These are phyloP conservation scores for Dryas drummondii DNA, from an alignment of 306 rosid species.

Conservation along the genomic window DNA sequence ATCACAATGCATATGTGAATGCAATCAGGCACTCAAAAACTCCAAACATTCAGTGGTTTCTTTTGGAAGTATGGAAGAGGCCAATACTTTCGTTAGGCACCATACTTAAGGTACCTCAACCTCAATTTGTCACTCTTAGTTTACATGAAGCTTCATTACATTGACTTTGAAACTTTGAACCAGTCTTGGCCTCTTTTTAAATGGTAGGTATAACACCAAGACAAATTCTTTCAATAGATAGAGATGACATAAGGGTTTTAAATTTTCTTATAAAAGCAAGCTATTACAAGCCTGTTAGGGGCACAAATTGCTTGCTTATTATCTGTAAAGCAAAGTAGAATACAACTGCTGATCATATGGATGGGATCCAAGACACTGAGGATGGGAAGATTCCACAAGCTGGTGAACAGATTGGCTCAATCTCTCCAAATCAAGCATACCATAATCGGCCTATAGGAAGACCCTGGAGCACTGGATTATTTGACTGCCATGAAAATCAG, in stretches of 20 bases:
- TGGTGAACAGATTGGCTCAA: conserved; percentile 19
- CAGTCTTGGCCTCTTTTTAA: neutral
- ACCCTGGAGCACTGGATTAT: conserved; percentile 62
- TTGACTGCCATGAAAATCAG: conserved; percentile 64
- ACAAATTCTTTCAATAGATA: too few species aligned
- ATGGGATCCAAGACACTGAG: conserved; percentile 21
- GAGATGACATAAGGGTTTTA: neutral
- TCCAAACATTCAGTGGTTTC: too few species aligned
- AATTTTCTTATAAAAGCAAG: neutral
- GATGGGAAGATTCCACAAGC: conserved; percentile 20
- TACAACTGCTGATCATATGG: neutral
- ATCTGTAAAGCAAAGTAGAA: neutral
- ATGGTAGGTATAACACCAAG: too few species aligned
- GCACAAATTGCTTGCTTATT: conserved; percentile 10
- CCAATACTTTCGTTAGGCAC: too few species aligned
- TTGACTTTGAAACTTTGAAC: conserved; percentile 27
- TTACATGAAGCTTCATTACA: conserved; percentile 13
- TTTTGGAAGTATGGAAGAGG: neutral
- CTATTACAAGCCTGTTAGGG: neutral
- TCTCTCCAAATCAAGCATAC: conserved; percentile 25
- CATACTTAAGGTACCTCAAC: neutral
- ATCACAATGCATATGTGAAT: too few species aligned
- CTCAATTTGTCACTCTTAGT: neutral
- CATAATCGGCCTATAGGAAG: conserved; percentile 35
- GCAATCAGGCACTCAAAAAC: too few species aligned